A percentile compares a stretch with the other conserved stretches of the same genome.
These are phyloP conservation scores for Aristolochia fimbriata DNA, from an alignment of 164 flowering plant species.

Conservation along the genomic window DNA sequence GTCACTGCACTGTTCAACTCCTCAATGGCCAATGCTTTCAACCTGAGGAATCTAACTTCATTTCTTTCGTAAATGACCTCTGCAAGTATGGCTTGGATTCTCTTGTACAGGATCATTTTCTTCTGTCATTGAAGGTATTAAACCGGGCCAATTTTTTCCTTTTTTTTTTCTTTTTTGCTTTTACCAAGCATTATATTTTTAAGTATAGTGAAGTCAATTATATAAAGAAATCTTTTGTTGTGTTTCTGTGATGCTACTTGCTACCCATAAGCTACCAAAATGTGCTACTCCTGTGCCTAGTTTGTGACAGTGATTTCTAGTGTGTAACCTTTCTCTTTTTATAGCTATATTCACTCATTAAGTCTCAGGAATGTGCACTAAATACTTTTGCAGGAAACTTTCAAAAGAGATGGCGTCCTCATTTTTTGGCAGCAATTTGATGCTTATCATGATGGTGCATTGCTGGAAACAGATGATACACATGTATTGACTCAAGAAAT, in stretches of 20 bases:
- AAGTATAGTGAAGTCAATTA: neutral
- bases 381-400: conserved; percentile 39
- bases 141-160: neutral
- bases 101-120: conserved; percentile 61
- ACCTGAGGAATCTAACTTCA: conserved; percentile 32
- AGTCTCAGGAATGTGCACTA: neutral
- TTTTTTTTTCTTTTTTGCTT: neutral
- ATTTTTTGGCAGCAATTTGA: conserved; percentile 81
- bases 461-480: conserved; percentile 10
- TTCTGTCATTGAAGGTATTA: conserved; percentile 51
- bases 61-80: conserved; percentile 39
- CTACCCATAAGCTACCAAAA: neutral
- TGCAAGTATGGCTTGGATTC: conserved; percentile 52
- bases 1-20: conserved; percentile 27
- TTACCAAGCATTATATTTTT: neutral
- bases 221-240: too few relatives aligned
- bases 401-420: conserved; percentile 50
- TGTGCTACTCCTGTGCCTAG: neutral
- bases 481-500: conserved; percentile 16
- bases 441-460: conserved; percentile 21
- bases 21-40: conserved; percentile 36
- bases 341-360: neutral
- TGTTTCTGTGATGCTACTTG: neutral
- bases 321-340: neutral
- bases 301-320: neutral